Evolutionary conservation across 495 filamentous ascomycete genomes (phyloP).

Genomic region (Mytilinidion resinicola): DNA sequence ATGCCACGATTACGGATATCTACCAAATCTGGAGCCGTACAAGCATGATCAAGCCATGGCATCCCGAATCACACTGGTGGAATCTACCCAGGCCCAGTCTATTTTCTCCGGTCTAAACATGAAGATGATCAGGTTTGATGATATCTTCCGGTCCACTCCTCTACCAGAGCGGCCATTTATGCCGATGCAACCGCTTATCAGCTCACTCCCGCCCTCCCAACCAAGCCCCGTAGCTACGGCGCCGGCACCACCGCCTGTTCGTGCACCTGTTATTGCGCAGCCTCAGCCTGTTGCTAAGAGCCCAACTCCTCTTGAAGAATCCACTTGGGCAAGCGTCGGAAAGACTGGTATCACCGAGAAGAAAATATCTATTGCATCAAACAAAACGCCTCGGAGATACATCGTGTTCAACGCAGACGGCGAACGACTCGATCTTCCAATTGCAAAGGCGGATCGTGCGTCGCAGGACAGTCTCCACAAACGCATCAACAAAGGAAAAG

Average conservation of each 20-base stretch:
- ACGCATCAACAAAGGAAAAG: conserved; percentile 24
- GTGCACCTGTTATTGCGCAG: conserved; percentile 3
- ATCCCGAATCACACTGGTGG: conserved; percentile 33
- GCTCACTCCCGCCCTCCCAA: neutral
- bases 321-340: conserved; percentile 33
- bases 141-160: conserved; percentile 17
- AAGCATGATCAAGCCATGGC: conserved; percentile 25
- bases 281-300: neutral
- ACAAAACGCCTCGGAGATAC: conserved; percentile 23
- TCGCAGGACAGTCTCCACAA: conserved; percentile 25
- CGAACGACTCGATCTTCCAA: conserved; percentile 31
- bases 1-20: conserved; percentile 38
- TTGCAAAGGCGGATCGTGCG: conserved; percentile 22
- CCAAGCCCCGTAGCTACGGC: neutral
- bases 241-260: neutral
- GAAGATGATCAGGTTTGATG: conserved; percentile 20
- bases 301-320: conserved; percentile 3
- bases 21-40: conserved; percentile 35
- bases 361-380: conserved; percentile 30
- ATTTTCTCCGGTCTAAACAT: conserved; percentile 34
- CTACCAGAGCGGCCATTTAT: conserved; percentile 1
- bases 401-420: conserved; percentile 31
- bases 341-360: conserved; percentile 25
- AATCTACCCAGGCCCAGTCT: conserved; percentile 25
- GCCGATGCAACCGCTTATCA: neutral